Conservation (phyloP, 805 yeast genomes). For the Cyberlindnera veronae region DNA sequence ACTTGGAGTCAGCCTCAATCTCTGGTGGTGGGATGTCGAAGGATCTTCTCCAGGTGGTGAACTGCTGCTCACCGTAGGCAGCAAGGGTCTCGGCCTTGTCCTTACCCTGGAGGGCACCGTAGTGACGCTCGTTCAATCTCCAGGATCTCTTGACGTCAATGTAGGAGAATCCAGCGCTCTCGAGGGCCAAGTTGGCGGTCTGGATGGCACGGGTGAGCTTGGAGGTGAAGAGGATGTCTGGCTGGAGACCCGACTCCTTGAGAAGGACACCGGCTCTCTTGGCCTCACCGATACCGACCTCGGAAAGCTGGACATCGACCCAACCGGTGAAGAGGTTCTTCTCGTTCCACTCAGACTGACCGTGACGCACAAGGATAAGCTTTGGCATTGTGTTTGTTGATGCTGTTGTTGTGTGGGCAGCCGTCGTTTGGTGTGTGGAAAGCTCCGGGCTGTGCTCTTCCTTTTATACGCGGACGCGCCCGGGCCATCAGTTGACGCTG, state of each 20-base stretch:
- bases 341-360: constrained; percentile 99
- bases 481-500: too few relatives aligned
- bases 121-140: constrained; percentile 99
- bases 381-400: constrained; percentile 42
- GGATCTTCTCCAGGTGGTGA: constrained; percentile 97
- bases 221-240: constrained; percentile 89
- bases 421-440: neutral
- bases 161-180: constrained; percentile 82
- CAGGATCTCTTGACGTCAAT: constrained; percentile 92
- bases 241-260: constrained; percentile 79
- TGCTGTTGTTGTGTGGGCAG: neutral
- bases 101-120: constrained; percentile 98
- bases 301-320: constrained; percentile 91
- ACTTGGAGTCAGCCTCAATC: constrained; percentile 73
- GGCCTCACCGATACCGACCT: constrained; percentile 86
- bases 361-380: constrained; percentile 94
- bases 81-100: constrained; percentile 93
- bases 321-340: constrained; percentile 98
- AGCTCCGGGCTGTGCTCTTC: neutral
- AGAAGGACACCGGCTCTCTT: constrained; percentile 88
- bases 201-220: constrained; percentile 91
- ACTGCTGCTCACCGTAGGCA: constrained; percentile 84
- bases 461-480: too few relatives aligned
- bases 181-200: constrained; percentile 93
- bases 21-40: constrained; percentile 95